Percentiles rank a stretch among this genome's conserved stretches.
phyloP scores from a whole-genome alignment of 495 filamentous ascomycete genomes.

The Xylaria nigripes region DNA sequence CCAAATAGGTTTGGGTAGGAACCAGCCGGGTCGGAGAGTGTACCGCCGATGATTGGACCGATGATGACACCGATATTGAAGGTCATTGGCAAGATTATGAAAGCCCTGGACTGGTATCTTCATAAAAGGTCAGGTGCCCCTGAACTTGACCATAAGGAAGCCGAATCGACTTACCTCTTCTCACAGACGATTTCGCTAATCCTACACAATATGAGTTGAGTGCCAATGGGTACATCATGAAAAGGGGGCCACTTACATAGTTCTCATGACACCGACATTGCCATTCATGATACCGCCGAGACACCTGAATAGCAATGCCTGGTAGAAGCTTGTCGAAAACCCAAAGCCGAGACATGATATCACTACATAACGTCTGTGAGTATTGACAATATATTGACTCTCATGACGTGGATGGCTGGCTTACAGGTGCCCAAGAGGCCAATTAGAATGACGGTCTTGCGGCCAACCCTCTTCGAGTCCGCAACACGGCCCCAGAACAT shows the following conservation, averaged over 20 bases:
- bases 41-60: slow-evolving; percentile 65
- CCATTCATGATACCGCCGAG: slow-evolving; percentile 75
- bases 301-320: slow-evolving; percentile 64
- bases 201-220: slow-evolving; percentile 23
- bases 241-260: slow-evolving; percentile 43
- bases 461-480: slow-evolving; percentile 60
- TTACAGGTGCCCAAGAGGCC: slow-evolving; percentile 59
- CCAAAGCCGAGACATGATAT: slow-evolving; percentile 72
- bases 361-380: slow-evolving; percentile 25
- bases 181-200: slow-evolving; percentile 72
- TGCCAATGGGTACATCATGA: neutral
- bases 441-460: slow-evolving; percentile 70
- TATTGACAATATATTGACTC: neutral
- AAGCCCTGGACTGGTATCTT: slow-evolving; percentile 54
- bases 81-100: slow-evolving; percentile 62
- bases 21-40: slow-evolving; percentile 65
- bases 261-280: slow-evolving; percentile 72
- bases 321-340: slow-evolving; percentile 61
- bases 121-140: slow-evolving; percentile 10
- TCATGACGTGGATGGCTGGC: neutral
- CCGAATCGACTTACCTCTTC: slow-evolving; percentile 36
- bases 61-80: slow-evolving; percentile 75
- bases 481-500: slow-evolving; percentile 75
- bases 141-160: neutral
- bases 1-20: slow-evolving; percentile 63